Base-by-base conservation (phyloP, 2,329 filamentous ascomycete species). In the Colletotrichum graminicola region DNA sequence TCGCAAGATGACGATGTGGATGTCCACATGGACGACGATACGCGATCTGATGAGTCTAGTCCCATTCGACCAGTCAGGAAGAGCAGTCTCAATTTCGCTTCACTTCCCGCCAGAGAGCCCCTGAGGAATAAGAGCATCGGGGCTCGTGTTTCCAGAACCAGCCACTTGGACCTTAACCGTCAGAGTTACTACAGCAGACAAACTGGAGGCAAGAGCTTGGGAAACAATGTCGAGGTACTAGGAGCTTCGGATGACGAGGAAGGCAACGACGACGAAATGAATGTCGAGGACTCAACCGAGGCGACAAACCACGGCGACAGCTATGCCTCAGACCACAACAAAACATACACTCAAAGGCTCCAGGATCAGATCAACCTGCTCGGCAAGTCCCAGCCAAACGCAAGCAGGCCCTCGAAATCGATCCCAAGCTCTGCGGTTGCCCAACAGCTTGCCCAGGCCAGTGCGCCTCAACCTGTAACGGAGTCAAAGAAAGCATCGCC, bases 51-150 rank as follows among this genome's bases (percentile, higher is more conserved):
- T 0, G 61, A 63, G 18, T 94, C 93, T 0, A 95, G 92, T 75
- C 93, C 93, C 0, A 90, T 93, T 60, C 88, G 93, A 75, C 92
- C 92, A 2, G 85, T 93, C 39, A 91, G 95, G 72, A 98, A 98
- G 85, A 97, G 95, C 82, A 98, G 95, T 79, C 87, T 99, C 72
- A 97, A 93, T 71, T 98, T 99, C 82, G 94, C 96, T 47, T 94
- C 96, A 23, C 86, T 99, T 16, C 96, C 96, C 39, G 95, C 95
- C 3, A 89, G 96, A 73, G 95, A 98, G 77, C 95, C 95, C 45
- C 85, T 98, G 63, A 89, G 89, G 21, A 97, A 97, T 80, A 95
- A 95, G 82, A 97, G 93, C 79, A 89, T 94, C 77, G 94, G 91
- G 21, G 87, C 88, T 26, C 87, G 93, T 61, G 83, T 89, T 62